Conservation (phyloP, 345 rosid genomes). For the Citrus sinensis region DVS_A1.0 CM039166.1:2867001-2867500, state of each 20-base stretch:
- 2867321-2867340: too few species aligned
- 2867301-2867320: neutral
- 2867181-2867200: neutral
- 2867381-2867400: neutral
- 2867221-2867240: too few species aligned
- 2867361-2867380: neutral
- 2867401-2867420: neutral
- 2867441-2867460: constrained; percentile 17
- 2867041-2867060: neutral
- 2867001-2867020: neutral
- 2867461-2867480: constrained; percentile 79
- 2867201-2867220: neutral
- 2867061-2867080: neutral
- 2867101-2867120: neutral
- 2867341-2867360: neutral
- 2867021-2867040: neutral
- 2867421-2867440: neutral
- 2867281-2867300: neutral
- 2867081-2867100: neutral
- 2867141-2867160: neutral
- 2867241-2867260: too few species aligned
- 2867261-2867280: neutral
- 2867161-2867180: neutral
- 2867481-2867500: constrained; percentile 23
- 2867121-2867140: neutral